A percentile compares a stretch with the other conserved stretches of the same genome.
phyloP scores from a whole-genome alignment of 1,139 yeast species.

The Zygoascus meyerae region DNA sequence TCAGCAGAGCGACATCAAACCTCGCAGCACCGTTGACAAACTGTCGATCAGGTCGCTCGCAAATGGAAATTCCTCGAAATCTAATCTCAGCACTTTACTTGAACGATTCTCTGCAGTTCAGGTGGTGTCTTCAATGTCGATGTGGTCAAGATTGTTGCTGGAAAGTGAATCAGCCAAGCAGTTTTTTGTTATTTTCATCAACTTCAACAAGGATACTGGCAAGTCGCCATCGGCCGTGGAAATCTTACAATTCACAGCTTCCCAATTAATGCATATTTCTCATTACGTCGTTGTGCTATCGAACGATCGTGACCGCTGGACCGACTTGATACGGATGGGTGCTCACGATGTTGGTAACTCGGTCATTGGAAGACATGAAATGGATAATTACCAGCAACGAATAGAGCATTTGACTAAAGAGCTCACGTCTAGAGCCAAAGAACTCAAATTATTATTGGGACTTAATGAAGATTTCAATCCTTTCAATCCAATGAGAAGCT shows the following conservation, averaged over 20 bases:
- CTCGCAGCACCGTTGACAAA: not conserved
- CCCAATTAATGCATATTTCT: constrained; percentile 16
- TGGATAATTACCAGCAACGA: constrained; percentile 6
- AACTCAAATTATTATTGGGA: constrained; percentile 15
- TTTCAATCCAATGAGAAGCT: not conserved
- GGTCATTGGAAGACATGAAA: constrained; percentile 5
- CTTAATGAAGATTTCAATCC: constrained; percentile 8
- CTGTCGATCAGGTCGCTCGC: not conserved
- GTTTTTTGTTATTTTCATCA: constrained; percentile 11
- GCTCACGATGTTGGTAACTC: constrained; percentile 14
- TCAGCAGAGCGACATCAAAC: not conserved
- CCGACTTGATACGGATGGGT: constrained; percentile 14
- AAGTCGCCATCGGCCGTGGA: constrained; percentile 4
- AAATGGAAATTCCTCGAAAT: not conserved
- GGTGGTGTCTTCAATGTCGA: constrained; percentile 3
- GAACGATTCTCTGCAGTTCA: not conserved
- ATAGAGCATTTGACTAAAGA: constrained; percentile 10
- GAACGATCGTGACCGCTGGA: constrained; percentile 12
- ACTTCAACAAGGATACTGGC: not conserved
- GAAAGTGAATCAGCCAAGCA: constrained; percentile 9
- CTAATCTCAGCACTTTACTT: not conserved
- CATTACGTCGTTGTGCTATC: constrained; percentile 16
- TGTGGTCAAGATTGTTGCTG: not conserved
- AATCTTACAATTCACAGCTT: constrained; percentile 9
- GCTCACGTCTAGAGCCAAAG: constrained; percentile 14